Conservation (phyloP, 2,329 filamentous ascomycete genomes). For the Pseudocercospora crystallina region DNA sequence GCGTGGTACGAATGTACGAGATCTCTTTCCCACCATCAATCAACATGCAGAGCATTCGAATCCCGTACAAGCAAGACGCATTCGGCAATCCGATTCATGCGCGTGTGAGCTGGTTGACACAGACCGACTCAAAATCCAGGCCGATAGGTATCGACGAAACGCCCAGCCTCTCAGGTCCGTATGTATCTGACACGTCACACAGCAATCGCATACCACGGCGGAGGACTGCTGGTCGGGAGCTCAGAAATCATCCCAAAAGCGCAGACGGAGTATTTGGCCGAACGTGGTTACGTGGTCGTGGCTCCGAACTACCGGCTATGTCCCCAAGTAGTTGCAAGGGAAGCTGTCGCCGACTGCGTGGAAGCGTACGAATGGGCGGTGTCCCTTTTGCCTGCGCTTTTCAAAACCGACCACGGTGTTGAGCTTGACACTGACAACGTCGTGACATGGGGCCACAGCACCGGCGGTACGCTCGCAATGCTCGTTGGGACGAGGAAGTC, state of each 20-base stretch:
- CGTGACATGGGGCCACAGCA: constrained; percentile 40
- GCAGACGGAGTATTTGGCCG: constrained; percentile 21
- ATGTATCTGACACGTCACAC: neutral
- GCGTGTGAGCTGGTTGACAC: constrained; percentile 15
- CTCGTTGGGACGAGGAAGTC: constrained; percentile 44
- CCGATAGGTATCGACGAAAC: constrained; percentile 19
- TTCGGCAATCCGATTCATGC: constrained; percentile 18
- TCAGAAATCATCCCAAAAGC: constrained; percentile 20
- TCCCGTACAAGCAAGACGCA: constrained; percentile 18
- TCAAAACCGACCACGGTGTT: constrained; percentile 13
- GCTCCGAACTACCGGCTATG: constrained; percentile 33
- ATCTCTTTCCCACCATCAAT: no score
- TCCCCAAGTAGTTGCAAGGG: constrained; percentile 35
- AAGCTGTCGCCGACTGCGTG: constrained; percentile 37
- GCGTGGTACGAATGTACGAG: no score
- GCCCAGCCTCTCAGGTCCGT: neutral
- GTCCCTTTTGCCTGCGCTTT: constrained; percentile 28
- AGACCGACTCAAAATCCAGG: constrained; percentile 1
- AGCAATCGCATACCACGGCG: constrained; percentile 22
- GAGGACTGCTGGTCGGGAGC: constrained; percentile 23
- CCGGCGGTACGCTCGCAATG: constrained; percentile 39
- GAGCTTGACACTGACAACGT: constrained; percentile 35
- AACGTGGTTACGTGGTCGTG: constrained; percentile 23
- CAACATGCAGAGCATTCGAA: constrained; percentile 18
- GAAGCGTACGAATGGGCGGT: constrained; percentile 40